Evolutionary conservation across 345 rosid species (phyloP), one percentile per base, ranked within the genome.

Genomic region (Aquilaria malaccensis): DNA sequence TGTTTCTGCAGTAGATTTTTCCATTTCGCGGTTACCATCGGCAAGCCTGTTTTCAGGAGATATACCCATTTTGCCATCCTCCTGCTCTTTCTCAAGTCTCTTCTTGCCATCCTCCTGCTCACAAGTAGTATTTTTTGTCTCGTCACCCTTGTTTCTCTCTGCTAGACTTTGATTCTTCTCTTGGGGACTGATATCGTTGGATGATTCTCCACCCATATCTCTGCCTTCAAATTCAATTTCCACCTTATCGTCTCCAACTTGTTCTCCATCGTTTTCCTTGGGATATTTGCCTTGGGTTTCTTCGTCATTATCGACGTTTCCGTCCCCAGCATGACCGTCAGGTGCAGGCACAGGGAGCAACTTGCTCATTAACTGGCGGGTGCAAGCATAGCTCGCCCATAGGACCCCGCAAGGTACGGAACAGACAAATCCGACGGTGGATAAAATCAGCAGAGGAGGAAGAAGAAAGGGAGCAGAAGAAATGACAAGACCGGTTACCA

Each of bases 381-480:
- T 79, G 69, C 84, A 87, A 77, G 79, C 83, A 77, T 89, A 80
- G 67, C 85, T 77, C 13, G 80, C 90, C 74, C 85, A 76, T 58
- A 84, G 71, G 50, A 84, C 5, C 7, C 88, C 85, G 56, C 60
- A 89, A 37, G 43, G 96, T 55, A 87, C 68, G 2, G 86, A 80
- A 57, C 75, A 72, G 59, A 80, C 77, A 49, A 89, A 51, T 12
- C 94, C 90, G 1, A 89, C 62, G 3, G 79, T 67, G 0, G 88
- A 84, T 11, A 84, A 65, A 58, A 76, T 85, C 56, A 80, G 22
- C 15, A 93, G 81, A 0, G 96, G 76, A 11, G 97, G 97, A 74
- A 89, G 68, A 58, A 93, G 37, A 52, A 89, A 2, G 2, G 96
- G 85, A 10, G 81, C 85, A 29, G 82, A 81, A 58, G 85, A 59